Evolutionary conservation across 306 rosid genomes (phyloP).

Genomic region (Prunus padus): DNA sequence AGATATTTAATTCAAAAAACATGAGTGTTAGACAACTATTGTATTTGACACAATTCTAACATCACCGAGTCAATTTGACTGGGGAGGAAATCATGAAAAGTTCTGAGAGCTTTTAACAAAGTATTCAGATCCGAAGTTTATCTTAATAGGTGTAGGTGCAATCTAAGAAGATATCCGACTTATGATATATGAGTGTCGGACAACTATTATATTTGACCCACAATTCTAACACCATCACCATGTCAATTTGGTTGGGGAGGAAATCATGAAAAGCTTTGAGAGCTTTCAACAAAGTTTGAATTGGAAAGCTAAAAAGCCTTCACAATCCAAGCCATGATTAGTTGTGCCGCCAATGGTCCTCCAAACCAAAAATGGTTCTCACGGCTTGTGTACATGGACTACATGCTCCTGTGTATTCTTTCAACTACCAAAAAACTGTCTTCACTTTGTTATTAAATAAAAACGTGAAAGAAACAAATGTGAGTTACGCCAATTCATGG

Average conservation of each 20-base stretch:
- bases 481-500: rapidly evolving
- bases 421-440: neutral
- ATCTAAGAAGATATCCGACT: neutral
- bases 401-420: neutral
- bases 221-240: neutral
- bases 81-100: no score
- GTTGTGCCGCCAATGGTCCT: neutral
- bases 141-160: neutral
- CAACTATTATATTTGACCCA: neutral
- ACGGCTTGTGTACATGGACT: neutral
- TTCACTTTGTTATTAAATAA: neutral
- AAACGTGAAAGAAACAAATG: no score
- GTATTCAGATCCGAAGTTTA: neutral
- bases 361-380: neutral
- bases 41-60: no score
- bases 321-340: constrained; percentile 8
- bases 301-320: neutral
- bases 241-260: neutral
- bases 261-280: neutral
- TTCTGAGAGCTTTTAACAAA: no score
- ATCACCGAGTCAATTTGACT: no score
- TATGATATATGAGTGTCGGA: neutral
- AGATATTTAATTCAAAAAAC: no score
- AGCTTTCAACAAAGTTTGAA: neutral
- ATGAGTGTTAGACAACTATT: no score